Evolutionary conservation across 2,329 filamentous ascomycete species (phyloP), one percentile per base, ranked within the genome.

Genomic region (Paracamarosporium sp.): DNA sequence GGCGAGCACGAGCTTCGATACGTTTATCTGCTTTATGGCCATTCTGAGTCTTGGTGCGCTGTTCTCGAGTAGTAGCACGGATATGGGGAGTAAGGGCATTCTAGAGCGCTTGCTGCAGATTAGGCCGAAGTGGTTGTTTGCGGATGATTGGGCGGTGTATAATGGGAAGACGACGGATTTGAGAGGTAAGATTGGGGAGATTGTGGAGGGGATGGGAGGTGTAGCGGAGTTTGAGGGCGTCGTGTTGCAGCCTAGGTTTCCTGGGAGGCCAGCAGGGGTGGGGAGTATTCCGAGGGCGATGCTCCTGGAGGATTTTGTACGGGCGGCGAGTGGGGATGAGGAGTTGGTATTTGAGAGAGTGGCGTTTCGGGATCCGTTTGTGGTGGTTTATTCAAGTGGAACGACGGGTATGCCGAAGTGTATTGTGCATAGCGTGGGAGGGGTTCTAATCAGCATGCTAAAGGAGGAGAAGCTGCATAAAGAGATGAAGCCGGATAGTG

Each of bases 331-430:
- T 11, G 76, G 76, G 1, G 75, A 74, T 13, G 72, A 77, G 5
- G 68, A 75, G 17, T 64, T 85, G 0, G 77, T 80, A 2, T 88
- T 92, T 57, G 82, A 84, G 36, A 82, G 87, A 36, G 78, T 91
- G 5, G 82, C 76, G 0, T 95, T 93, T 72, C 82, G 88, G 27
- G 90, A 94, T 61, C 91, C 92, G 0, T 89, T 91, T 75, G 78
- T 94, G 31, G 84, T 96, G 33, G 90, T 89, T 57, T 96, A 92
- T 69, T 86, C 89, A 0, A 91, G 88, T 1, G 92, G 92, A 2
- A 96, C 92, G 0, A 96, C 92, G 0, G 92, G 92, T 4, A 86
- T 85, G 20, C 92, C 92, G 12, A 96, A 96, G 70, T 93, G 91
- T 57, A 95, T 96, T 61, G 90, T 94, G 2, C 92, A 96, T 73